phyloP scores from a whole-genome alignment of 306 rosid species.

The Leucaena leucocephala region DNA sequence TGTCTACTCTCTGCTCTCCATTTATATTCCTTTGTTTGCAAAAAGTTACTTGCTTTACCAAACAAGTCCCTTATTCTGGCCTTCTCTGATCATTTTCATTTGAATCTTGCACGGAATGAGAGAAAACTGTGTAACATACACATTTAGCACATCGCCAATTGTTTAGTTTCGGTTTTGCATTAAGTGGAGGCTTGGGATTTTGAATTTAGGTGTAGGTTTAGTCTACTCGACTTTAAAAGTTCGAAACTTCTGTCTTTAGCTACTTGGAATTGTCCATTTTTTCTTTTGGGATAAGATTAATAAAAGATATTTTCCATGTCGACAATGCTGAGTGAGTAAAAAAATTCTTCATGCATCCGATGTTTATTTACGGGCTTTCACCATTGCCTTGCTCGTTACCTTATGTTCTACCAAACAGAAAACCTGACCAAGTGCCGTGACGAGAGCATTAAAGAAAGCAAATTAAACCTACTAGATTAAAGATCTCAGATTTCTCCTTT shows the following conservation, averaged over 20 bases:
- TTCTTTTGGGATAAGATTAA: conserved; percentile 7
- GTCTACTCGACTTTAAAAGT: not conserved
- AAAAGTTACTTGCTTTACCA: not conserved
- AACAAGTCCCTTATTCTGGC: not conserved
- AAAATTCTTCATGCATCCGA: conserved; percentile 36
- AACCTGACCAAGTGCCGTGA: conserved; percentile 46
- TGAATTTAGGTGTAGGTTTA: not conserved
- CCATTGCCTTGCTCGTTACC: conserved; percentile 33
- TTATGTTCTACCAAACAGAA: conserved; percentile 49
- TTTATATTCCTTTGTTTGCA: not conserved
- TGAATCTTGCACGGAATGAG: not conserved
- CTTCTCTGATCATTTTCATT: not conserved
- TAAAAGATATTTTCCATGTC: conserved; percentile 20
- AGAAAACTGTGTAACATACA: not conserved
- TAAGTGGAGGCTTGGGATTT: not conserved
- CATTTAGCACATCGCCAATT: not conserved
- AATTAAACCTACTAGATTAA: conserved; percentile 17
- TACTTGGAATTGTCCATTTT: not conserved
- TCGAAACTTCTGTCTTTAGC: not conserved
- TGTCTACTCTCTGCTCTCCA: not conserved
- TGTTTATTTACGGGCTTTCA: conserved; percentile 37
- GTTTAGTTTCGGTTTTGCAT: not conserved
- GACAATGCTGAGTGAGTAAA: conserved; percentile 20
- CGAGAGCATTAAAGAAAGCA: conserved; percentile 14
- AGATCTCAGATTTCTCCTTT: conserved; percentile 20